phyloP scores from a whole-genome alignment of 371 early-diverging fungal genomes.

The Zychaea mexicana region DNA sequence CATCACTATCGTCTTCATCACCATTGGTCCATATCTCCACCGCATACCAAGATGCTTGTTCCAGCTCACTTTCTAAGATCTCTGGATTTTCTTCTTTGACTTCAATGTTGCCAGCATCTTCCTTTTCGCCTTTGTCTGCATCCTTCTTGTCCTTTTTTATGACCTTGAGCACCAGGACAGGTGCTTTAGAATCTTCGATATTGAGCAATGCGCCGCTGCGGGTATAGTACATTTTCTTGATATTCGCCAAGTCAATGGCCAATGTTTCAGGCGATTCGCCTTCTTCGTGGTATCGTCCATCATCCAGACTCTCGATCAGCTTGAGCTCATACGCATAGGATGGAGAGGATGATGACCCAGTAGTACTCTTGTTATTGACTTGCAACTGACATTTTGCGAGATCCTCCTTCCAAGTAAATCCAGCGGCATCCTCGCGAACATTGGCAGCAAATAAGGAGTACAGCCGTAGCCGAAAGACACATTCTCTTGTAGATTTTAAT shows the following conservation, averaged over 20 bases:
- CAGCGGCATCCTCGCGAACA: conserved; percentile 29
- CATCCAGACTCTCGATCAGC: conserved; percentile 64
- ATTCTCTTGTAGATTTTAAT: conserved; percentile 13
- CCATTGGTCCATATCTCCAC: conserved; percentile 33
- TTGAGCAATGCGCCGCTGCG: conserved; percentile 70
- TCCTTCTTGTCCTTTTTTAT: conserved; percentile 14
- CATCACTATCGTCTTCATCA: conserved; percentile 19
- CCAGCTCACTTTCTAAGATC: conserved; percentile 33
- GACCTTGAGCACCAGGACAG: conserved; percentile 73
- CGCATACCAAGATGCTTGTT: conserved; percentile 44
- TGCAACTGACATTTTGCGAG: conserved; percentile 45
- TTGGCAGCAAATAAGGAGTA: conserved; percentile 72
- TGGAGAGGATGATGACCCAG: no score
- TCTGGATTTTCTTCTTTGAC: conserved; percentile 29
- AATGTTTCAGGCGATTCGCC: conserved; percentile 19
- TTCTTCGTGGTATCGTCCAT: conserved; percentile 76
- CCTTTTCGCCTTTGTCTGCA: conserved; percentile 1
- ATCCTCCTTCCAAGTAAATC: conserved; percentile 82
- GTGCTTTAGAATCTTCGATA: conserved; percentile 67
- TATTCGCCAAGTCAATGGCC: conserved; percentile 2
- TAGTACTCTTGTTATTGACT: neutral
- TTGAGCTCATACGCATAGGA: conserved; percentile 50
- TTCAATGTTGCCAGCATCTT: conserved; percentile 11
- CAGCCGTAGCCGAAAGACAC: conserved; percentile 46
- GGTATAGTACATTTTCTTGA: conserved; percentile 66